A percentile compares a stretch with the other conserved stretches of the same genome.
These are phyloP conservation scores for Schizosaccharomyces versatilis DNA, from an alignment of 1,139 yeast species.

Conservation along the genomic window DNA sequence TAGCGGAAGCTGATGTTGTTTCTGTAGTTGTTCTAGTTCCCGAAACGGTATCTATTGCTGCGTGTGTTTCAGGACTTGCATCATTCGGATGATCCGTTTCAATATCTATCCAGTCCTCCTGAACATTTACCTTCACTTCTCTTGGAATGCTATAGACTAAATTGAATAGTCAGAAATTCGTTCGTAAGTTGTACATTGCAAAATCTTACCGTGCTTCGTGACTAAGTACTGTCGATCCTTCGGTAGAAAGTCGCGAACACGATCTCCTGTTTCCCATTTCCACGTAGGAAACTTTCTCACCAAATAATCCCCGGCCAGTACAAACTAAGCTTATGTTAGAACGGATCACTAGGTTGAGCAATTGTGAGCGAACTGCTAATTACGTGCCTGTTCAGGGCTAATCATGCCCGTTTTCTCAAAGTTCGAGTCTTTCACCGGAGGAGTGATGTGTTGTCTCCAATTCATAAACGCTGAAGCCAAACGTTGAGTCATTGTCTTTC, in stretches of 20 bases:
- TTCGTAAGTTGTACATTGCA: background rate
- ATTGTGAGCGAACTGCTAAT: background rate
- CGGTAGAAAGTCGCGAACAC: conserved; percentile 50
- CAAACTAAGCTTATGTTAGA: conserved; percentile 24
- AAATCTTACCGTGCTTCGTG: conserved; percentile 63
- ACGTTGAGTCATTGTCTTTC: conserved; percentile 1
- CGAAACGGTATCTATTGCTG: conserved; percentile 7
- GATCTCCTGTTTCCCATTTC: conserved; percentile 40
- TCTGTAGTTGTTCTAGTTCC: conserved; percentile 21
- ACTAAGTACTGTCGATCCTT: conserved; percentile 65
- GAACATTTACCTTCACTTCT: background rate
- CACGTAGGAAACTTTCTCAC: conserved; percentile 88
- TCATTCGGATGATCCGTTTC: background rate
- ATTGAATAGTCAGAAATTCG: background rate
- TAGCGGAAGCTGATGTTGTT: conserved; percentile 22
- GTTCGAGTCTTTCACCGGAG: conserved; percentile 63
- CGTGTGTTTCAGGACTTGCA: background rate
- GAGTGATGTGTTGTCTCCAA: conserved; percentile 78
- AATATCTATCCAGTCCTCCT: background rate
- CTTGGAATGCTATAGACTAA: background rate
- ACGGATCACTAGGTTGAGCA: background rate
- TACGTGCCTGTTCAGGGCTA: conserved; percentile 50
- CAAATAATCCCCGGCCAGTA: conserved; percentile 76
- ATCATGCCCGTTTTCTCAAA: conserved; percentile 72
- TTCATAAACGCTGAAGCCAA: background rate